Base-by-base conservation (phyloP, 176 grass and related monocot genomes). In the Hsuehochloa calcarea region DNA sequence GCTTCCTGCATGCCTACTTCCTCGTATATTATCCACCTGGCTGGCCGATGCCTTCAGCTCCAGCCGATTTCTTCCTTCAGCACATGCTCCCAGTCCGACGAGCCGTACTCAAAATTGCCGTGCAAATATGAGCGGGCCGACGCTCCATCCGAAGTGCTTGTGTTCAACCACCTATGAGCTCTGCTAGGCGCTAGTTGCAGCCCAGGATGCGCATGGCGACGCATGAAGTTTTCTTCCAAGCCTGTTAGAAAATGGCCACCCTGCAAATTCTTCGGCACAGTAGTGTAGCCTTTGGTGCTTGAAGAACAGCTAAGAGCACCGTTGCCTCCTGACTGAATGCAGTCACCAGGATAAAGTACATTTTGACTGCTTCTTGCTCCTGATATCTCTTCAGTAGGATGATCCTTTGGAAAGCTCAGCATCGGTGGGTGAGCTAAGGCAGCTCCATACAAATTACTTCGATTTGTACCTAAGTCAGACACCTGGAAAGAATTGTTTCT, bases 1-100 rank as follows among this genome's bases (percentile, higher is more conserved):
- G 2, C 43, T 79, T 77, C 78, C 49, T 81, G 66, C 16, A 26
- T 82, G 22, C 44, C 10, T 60, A 55, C 39, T 83, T 79, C 29
- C 79, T 50, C 65, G 19, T 50, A 76, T 70, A 83, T 76, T 50
- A 39, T 58, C 22, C 68, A 43, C 49, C 67, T 65, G 23, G 10
- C 43, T 46, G 1, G 10, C 46, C 84, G 50, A 64, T 70, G 68
- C 25, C 49, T 69, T 84, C 43, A 84, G 80, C 75, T 80, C 82
- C 80, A 84, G 14, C 40, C 40, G 0, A 55, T 68, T 85, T 91
- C 90, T 64, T 91, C 81, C 40, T 71, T 50, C 43, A 78, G 71
- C 78, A 88, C 86, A 59, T 85, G 86, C 65, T 82, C 86, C 82
- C 90, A 85, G 9, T 91, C 90, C 3, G 72, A 91, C 19, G 65